Conservation (phyloP, 768 basidiomycete species). For the Russula lepida region DNA sequence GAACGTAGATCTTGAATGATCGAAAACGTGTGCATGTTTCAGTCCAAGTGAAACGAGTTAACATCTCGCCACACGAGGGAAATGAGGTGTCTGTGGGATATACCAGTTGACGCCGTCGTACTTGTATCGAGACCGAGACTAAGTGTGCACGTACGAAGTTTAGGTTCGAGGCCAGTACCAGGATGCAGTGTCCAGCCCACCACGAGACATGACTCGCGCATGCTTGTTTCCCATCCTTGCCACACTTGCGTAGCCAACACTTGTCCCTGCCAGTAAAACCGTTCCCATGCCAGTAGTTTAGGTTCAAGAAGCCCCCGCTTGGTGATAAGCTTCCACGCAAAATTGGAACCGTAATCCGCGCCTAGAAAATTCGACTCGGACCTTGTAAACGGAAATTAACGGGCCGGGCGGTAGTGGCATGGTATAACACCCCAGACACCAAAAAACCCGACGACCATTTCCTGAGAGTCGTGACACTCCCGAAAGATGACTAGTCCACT, state of each 20-base stretch:
- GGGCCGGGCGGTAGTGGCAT: background rate
- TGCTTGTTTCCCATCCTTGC: background rate
- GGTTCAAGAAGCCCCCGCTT: background rate
- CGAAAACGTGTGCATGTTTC: too few species aligned
- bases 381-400: background rate
- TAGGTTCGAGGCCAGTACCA: background rate
- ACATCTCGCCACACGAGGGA: too few species aligned
- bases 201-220: background rate
- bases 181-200: background rate
- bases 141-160: background rate
- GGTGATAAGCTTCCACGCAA: background rate
- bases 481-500: slow-evolving; percentile 6
- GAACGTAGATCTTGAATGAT: too few species aligned
- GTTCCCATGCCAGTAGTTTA: background rate
- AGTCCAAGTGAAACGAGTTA: too few species aligned
- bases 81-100: too few species aligned
- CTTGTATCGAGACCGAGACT: too few species aligned
- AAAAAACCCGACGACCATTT: background rate
- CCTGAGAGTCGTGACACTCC: background rate
- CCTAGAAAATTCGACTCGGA: too few species aligned
- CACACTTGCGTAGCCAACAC: too few species aligned
- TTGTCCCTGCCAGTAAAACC: too few species aligned
- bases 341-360: too few species aligned
- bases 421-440: background rate
- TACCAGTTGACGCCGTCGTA: too few species aligned